These are phyloP conservation scores for Rhodotorula kratochvilovae DNA, from an alignment of 768 basidiomycete genomes.

Conservation along the genomic window DNA sequence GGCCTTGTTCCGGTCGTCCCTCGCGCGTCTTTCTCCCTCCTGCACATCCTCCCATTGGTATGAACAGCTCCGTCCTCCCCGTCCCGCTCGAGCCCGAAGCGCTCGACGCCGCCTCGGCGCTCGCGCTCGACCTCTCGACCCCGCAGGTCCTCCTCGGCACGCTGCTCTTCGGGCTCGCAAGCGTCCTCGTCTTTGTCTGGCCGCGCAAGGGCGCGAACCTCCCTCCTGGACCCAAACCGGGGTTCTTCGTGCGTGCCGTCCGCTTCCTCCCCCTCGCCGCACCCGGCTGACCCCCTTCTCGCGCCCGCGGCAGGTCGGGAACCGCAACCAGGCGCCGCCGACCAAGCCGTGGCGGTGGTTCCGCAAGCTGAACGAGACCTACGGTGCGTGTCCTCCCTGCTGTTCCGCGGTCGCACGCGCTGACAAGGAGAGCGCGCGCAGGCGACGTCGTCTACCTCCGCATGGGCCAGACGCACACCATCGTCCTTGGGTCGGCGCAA, in stretches of 20 bases:
- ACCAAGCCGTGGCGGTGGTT: constrained; percentile 38
- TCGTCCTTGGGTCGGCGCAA: constrained; percentile 39
- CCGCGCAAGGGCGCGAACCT: constrained; percentile 11
- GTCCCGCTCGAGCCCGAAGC: background rate
- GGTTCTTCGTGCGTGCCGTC: constrained; percentile 6
- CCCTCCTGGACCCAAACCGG: constrained; percentile 4
- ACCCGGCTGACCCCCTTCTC: background rate
- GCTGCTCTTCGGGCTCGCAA: background rate
- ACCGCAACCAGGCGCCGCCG: constrained; percentile 27
- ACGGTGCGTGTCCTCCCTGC: constrained; percentile 8
- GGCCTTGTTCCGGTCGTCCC: no score
- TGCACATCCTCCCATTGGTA: background rate
- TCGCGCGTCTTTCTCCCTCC: background rate
- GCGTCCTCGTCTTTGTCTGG: background rate
- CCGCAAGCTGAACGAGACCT: constrained; percentile 24
- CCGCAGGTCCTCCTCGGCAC: background rate
- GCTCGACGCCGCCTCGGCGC: background rate
- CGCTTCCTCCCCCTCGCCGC: no score
- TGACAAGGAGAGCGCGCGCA: background rate
- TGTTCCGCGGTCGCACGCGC: no score
- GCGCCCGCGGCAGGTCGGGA: constrained; percentile 7
- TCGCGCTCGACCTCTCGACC: background rate
- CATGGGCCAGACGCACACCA: constrained; percentile 38
- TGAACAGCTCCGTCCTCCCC: background rate
- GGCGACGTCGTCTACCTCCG: constrained; percentile 32